phyloP scores from a whole-genome alignment of 768 basidiomycete genomes.

The Lyophyllum semitale region DNA sequence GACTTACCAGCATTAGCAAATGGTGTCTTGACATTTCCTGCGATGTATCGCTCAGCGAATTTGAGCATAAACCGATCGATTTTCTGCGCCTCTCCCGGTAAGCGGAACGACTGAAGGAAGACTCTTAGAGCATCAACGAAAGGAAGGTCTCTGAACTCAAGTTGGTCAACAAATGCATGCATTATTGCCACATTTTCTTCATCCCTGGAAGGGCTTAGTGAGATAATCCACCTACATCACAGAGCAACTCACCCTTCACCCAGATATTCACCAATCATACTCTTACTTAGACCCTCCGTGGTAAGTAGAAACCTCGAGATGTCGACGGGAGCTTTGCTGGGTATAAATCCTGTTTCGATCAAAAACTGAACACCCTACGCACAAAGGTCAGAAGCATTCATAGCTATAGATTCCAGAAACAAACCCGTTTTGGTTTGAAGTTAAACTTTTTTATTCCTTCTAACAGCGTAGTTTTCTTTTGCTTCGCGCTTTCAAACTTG shows the following conservation, averaged over 20 bases:
- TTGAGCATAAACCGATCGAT: conserved; percentile 99
- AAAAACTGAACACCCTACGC: conserved; percentile 86
- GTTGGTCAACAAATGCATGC: conserved; percentile 94
- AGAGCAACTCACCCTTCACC: conserved; percentile 82
- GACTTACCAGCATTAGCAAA: conserved; percentile 92
- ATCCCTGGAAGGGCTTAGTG: conserved; percentile 53
- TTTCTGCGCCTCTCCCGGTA: conserved; percentile 97
- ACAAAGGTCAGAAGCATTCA: neutral
- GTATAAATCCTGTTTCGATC: conserved; percentile 85
- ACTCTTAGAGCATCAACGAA: conserved; percentile 90
- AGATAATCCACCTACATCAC: neutral
- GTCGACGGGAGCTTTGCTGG: conserved; percentile 67
- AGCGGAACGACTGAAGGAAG: conserved; percentile 93
- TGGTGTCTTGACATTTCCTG: conserved; percentile 77
- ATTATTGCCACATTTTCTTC: conserved; percentile 89
- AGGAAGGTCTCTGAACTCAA: conserved; percentile 79
- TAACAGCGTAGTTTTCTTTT: conserved; percentile 90
- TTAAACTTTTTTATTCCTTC: conserved; percentile 99
- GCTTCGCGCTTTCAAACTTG: conserved; percentile 92
- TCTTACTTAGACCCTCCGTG: conserved; percentile 92
- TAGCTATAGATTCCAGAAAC: conserved; percentile 21
- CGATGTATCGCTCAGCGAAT: conserved; percentile 96
- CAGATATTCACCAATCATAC: conserved; percentile 96
- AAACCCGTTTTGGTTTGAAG: conserved; percentile 94
- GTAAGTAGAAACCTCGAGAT: conserved; percentile 83